Conservation (phyloP, 2,329 filamentous ascomycete species). For the Colletotrichum higginsianum region DNA sequence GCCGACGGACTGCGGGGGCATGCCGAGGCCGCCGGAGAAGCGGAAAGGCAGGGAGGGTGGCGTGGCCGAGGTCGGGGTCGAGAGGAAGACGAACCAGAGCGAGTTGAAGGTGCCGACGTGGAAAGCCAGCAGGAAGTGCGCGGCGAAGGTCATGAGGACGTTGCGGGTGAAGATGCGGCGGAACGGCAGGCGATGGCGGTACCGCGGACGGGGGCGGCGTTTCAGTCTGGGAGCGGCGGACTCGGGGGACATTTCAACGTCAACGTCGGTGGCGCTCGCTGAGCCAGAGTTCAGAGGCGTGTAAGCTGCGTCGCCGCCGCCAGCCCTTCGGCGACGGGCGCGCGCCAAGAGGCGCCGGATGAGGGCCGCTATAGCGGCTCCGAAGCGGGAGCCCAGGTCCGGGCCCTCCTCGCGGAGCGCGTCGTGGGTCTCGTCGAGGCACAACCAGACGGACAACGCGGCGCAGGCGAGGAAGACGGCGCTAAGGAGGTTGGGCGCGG, state of each 20-base stretch:
- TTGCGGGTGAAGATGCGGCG: constrained; percentile 69
- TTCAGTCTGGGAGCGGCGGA: constrained; percentile 39
- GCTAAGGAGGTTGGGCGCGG: constrained; percentile 68
- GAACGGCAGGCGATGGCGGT: constrained; percentile 66
- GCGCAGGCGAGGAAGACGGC: constrained; percentile 62
- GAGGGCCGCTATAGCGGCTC: constrained; percentile 52
- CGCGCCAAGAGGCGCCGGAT: constrained; percentile 47
- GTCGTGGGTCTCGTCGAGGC: constrained; percentile 68
- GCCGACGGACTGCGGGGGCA: constrained; percentile 80
- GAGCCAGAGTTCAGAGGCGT: constrained; percentile 52
- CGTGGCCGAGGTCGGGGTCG: constrained; percentile 66
- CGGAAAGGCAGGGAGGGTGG: constrained; percentile 65
- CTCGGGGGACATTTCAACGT: constrained; percentile 51
- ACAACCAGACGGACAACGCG: constrained; percentile 62
- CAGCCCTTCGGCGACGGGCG: constrained; percentile 8
- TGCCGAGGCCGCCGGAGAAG: constrained; percentile 83
- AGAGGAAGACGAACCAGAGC: constrained; percentile 83
- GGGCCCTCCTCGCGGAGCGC: constrained; percentile 54
- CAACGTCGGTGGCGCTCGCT: constrained; percentile 43
- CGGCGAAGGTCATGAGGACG: constrained; percentile 69
- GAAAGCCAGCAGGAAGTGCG: constrained; percentile 78
- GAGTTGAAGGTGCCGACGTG: constrained; percentile 84
- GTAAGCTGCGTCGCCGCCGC: constrained; percentile 47
- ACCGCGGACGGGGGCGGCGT: constrained; percentile 52
- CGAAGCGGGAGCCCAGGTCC: constrained; percentile 60